Evolutionary conservation across 495 filamentous ascomycete genomes (phyloP), one percentile per base, ranked within the genome.

Genomic region (Cercophora scortea): DNA sequence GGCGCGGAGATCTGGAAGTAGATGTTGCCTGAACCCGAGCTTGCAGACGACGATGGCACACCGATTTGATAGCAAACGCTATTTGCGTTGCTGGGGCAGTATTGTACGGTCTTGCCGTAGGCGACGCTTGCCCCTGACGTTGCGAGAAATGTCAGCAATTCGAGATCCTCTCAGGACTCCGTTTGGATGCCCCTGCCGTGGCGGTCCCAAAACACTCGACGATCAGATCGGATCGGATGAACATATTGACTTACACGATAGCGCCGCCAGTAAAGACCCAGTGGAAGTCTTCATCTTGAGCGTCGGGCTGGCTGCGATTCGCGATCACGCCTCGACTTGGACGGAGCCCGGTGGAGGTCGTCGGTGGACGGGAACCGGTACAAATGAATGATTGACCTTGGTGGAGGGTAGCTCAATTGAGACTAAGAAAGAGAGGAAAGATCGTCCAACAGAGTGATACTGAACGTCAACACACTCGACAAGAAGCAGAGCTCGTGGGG

Each of bases 1-100:
- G 86, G 83, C 2, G 84, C 82, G 33, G 66, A 70, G 43, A 90
- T 76, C 55, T 87, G 85, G 51, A 89, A 73, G 62, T 81, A 86
- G 44, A 89, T 75, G 54, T 81, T 76, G 45, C 78, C 76, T 1
- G 58, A 58, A 3, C 65, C 59, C 4, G 59, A 54, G 32, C 61
- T 64, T 11, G 71, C 70, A 0, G 74, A 72, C 0, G 65, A 56
- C 8, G 56, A 50, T 3, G 78, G 76, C 7, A 79, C 62, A 47
- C 65, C 76, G 32, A 79, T 64, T 16, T 65, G 61, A 58, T 62
- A 78, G 63, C 76, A 79, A 11, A 78, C 53, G 16, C 62, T 54
- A 8, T 48, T 42, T 6, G 18, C 52, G 8, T 51, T 47, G 12
- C 33, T 47, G 16, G 66, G 59, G 53, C 71, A 75, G 44, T 51